Conservation (phyloP, 768 basidiomycete species). For the Tubosaeta sp. region DNA sequence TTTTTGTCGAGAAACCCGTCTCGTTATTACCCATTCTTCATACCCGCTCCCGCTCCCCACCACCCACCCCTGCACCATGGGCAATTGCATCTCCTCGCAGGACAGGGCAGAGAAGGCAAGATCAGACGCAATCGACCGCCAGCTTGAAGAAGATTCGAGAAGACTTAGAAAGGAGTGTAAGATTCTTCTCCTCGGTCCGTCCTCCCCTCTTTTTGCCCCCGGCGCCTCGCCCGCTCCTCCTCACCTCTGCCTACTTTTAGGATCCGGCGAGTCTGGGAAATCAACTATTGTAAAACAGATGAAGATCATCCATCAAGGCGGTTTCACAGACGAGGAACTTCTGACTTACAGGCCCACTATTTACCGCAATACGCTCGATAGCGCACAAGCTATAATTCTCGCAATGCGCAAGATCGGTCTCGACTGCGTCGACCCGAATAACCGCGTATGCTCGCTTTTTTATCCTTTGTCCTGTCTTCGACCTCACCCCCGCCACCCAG, state of each 20-base stretch:
- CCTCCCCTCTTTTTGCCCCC: neutral
- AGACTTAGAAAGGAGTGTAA: slow-evolving; percentile 87
- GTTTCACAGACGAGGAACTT: slow-evolving; percentile 77
- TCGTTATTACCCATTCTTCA: neutral
- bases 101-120: slow-evolving; percentile 57
- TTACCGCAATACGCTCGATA: slow-evolving; percentile 84
- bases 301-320: slow-evolving; percentile 96
- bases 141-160: slow-evolving; percentile 81
- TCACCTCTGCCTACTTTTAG: slow-evolving; percentile 35
- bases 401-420: slow-evolving; percentile 85
- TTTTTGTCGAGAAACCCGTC: neutral
- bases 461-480: too few species aligned
- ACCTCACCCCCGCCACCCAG: slow-evolving; percentile 24
- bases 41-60: neutral
- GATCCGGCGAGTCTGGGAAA: slow-evolving; percentile 91
- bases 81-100: slow-evolving; percentile 57
- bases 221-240: slow-evolving; percentile 4
- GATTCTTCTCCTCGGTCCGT: slow-evolving; percentile 85
- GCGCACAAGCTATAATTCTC: slow-evolving; percentile 77
- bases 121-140: slow-evolving; percentile 75
- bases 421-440: slow-evolving; percentile 65
- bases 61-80: slow-evolving; percentile 40
- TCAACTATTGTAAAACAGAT: slow-evolving; percentile 97
- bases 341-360: slow-evolving; percentile 73
- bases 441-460: too few species aligned